These are phyloP conservation scores for Aspergillus diversus DNA, from an alignment of 495 filamentous ascomycete species.

Conservation along the genomic window DNA sequence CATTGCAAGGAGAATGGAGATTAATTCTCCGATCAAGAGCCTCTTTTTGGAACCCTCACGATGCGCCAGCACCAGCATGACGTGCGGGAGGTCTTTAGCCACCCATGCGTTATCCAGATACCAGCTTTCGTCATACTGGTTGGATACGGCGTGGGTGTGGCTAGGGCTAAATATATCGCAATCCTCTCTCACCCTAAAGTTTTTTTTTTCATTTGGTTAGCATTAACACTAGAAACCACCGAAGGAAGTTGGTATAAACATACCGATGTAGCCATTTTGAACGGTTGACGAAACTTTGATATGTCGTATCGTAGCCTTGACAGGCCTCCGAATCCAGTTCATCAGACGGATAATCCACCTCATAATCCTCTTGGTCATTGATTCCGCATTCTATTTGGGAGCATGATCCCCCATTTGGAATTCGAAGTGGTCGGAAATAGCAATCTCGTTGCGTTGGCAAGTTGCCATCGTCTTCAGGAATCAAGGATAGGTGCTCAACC, in stretches of 20 bases:
- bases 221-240: not conserved
- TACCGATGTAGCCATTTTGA: not conserved
- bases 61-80: not conserved
- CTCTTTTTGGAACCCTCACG: not conserved
- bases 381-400: too few relatives aligned
- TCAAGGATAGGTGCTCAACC: not conserved
- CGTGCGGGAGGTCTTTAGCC: not conserved
- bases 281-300: not conserved
- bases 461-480: not conserved
- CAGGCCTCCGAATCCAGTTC: too few relatives aligned
- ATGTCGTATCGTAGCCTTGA: too few relatives aligned
- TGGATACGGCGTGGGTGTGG: not conserved
- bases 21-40: not conserved
- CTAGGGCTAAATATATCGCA: not conserved
- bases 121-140: not conserved
- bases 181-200: not conserved
- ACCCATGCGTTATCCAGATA: not conserved
- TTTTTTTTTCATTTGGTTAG: not conserved
- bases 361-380: too few relatives aligned
- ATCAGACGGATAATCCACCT: too few relatives aligned
- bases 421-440: too few relatives aligned
- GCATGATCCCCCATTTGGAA: too few relatives aligned
- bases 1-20: not conserved
- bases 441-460: too few relatives aligned
- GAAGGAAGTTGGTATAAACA: not conserved